These are phyloP conservation scores for Tolypocladium tropicale DNA, from an alignment of 2,329 filamentous ascomycete species.

Conservation along the genomic window DNA sequence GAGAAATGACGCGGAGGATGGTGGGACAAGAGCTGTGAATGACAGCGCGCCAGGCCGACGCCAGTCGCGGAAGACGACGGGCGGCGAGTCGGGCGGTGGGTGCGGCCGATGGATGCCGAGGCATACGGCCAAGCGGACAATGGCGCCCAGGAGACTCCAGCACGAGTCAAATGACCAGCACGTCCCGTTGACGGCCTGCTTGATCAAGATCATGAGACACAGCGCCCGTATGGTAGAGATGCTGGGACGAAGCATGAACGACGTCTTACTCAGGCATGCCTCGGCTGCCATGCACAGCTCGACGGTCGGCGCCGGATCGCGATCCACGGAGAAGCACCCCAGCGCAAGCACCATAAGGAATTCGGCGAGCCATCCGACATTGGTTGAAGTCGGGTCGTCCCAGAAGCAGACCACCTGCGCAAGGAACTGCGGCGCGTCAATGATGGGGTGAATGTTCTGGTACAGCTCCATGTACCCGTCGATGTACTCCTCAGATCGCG, in stretches of 20 bases:
- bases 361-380: conserved; percentile 2
- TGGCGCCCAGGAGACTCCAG: conserved; percentile 3
- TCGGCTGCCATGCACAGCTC: conserved; percentile 9
- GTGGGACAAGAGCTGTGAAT: conserved; percentile 2
- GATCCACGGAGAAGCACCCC: conserved; percentile 1
- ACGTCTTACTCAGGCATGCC: conserved; percentile 6
- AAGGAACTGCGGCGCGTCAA: conserved; percentile 1
- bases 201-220: conserved; percentile 7
- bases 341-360: conserved; percentile 7
- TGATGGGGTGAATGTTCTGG: conserved; percentile 3
- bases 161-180: conserved; percentile 5
- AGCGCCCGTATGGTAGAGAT: conserved; percentile 5
- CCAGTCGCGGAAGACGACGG: conserved; percentile 1
- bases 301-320: neutral
- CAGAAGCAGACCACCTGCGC: neutral
- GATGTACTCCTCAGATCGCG: neutral
- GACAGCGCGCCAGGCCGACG: neutral
- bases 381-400: neutral
- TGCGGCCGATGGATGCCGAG: conserved; percentile 2
- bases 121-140: conserved; percentile 3
- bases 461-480: conserved; percentile 3
- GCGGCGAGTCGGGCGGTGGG: neutral
- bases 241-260: conserved; percentile 8
- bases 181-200: conserved; percentile 5
- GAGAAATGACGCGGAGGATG: conserved; percentile 1